Base-by-base conservation (phyloP, 441 rosid species). In the Kokia cookei region DNA sequence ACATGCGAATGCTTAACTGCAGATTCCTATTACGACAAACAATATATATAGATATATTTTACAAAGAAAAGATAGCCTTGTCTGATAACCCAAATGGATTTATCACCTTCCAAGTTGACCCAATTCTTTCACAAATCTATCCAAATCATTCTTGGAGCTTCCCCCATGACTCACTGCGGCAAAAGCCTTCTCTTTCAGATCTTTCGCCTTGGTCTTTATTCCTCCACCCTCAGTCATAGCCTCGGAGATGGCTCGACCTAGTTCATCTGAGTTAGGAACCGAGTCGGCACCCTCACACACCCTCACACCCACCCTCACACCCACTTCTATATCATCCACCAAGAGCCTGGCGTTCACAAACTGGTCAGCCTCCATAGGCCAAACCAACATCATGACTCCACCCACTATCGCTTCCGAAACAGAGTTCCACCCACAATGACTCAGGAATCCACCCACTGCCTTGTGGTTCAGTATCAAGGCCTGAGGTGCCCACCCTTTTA, bases 361-460 rank as follows among this genome's bases (percentile, higher is more conserved):
- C 71, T 86, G 87, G 64, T 84, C 91, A 17, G 91, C 89, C 73
- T 82, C 88, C 90, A 86, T 86, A 1, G 92, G 92, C 92, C 92
- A 86, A 7, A 67, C 84, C 81, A 86, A 13, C 45, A 84, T 69
- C 76, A 80, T 19, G 17, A 74, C 84, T 2, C 90, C 88, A 0
- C 72, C 74, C 74, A 58, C 85, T 13, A 83, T 58, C 13, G 67
- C 88, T 73, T 88, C 88, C n/a, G 72, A 60, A 51, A 75, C 71
- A 71, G 92, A 88, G 81, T 88, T 86, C 90, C 90, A 86, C 9
- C 92, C 90, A 26, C 92, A 85, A 22, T 86, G 92, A 74, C 84
- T 86, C 78, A 88, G 29, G 45, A 88, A 88, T 59, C 82, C 84
- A 29, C 85, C 89, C 53, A 85, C 86, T 0, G 88, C 85, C 10